These are phyloP conservation scores for Ascochyta rabiei DNA, from an alignment of 2,329 filamentous ascomycete species.

Conservation along the genomic window DNA sequence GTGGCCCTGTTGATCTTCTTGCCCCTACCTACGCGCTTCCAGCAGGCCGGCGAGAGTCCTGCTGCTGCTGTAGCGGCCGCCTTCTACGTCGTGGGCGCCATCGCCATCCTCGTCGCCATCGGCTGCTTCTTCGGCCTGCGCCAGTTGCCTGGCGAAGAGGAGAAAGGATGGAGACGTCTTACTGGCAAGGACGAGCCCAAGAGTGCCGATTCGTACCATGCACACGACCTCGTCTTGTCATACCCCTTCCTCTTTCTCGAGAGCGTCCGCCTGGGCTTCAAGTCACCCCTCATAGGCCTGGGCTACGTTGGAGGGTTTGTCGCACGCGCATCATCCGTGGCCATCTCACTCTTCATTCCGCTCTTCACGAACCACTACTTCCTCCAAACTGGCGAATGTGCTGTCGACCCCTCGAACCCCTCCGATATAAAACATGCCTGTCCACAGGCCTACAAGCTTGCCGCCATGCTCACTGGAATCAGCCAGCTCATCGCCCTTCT, in stretches of 20 bases:
- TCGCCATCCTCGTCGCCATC: constrained; percentile 74
- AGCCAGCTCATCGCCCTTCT: constrained; percentile 87
- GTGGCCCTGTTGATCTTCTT: constrained; percentile 83
- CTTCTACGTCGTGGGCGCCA: constrained; percentile 82
- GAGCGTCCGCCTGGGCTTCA: constrained; percentile 67
- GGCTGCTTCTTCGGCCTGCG: constrained; percentile 81
- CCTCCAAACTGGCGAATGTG: constrained; percentile 79
- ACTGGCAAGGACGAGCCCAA: constrained; percentile 36
- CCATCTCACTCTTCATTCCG: constrained; percentile 92
- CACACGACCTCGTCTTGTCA: constrained; percentile 65
- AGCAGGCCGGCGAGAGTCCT: constrained; percentile 72
- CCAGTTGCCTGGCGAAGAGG: constrained; percentile 71
- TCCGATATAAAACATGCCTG: constrained; percentile 83
- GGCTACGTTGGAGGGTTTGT: constrained; percentile 95
- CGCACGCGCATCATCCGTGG: constrained; percentile 90
- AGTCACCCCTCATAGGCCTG: constrained; percentile 77
- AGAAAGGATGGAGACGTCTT: constrained; percentile 68
- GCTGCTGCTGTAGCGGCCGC: constrained; percentile 78
- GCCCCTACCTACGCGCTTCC: constrained; percentile 82
- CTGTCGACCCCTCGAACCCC: constrained; percentile 51
- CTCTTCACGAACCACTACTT: constrained; percentile 93
- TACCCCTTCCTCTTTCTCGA: constrained; percentile 53
- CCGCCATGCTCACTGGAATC: constrained; percentile 84
- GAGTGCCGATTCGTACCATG: constrained; percentile 15
- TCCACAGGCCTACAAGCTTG: constrained; percentile 82